Evolutionary conservation across 768 basidiomycete species (phyloP), one percentile per base, ranked within the genome.

Genomic region (Suillus alpinus): DNA sequence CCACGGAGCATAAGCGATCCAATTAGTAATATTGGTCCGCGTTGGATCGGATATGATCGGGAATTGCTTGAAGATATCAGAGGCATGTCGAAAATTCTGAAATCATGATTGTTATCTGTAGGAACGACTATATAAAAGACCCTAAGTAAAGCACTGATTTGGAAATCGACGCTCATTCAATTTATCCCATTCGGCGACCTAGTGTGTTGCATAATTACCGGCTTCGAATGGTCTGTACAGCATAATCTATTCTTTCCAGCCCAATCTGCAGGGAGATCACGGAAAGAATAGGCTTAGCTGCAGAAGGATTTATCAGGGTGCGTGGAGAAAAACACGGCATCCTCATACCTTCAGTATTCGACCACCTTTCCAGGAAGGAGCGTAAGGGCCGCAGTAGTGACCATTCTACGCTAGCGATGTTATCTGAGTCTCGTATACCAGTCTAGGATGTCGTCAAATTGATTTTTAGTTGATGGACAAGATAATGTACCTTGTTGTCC

Each of bases 191-290:
- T 37, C 52, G 34, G 20, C 20, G 34, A 37, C 20, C 52, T 37
- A 37, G 13, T 8, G 8, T 23, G 4, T 53, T 23, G 4, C 32
- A 16, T 34, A 36, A 53, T 53, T 14, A 37, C 34, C 20, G 20
- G 40, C 26, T 44, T 47, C 61, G 55, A 34, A 75, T 63, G 23
- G 13, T 56, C 37, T 41, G 40, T 18, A 83, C 73, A 31, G 73
- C 81, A 41, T 63, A 61, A 40, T 84, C 77, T 23, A 86, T 76
- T 62, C 85, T 77, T 64, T 84, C 81, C 9, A 87, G 60, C 31
- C 79, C 71, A 50, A 83, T 76, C 62, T 80, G 72, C 43, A 87
- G 68, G 6, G 86, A 80, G n/a, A 77, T 75, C 5, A 83, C 55
- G 3, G 76, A 68, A 61, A 79, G 75, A 37, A 53, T 37, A 16